Evolutionary conservation across 164 flowering plant species (phyloP), one percentile per base, ranked within the genome.

Genomic region (Sextonia rubra): DNA sequence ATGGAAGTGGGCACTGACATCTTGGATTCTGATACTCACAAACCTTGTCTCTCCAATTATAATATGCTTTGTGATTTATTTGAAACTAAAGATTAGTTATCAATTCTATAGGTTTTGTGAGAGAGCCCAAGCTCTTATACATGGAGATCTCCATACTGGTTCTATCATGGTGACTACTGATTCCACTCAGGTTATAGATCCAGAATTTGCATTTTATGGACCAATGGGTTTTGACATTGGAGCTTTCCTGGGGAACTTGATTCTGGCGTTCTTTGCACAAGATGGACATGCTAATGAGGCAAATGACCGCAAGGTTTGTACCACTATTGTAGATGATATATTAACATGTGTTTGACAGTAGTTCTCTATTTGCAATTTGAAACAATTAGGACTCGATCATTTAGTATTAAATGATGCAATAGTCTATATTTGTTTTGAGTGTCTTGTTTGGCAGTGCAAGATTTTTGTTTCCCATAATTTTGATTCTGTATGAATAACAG

Each of bases 141-240:
- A 95, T 74, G 98, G 99, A 52, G 99, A 93, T 84, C 97, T 93
- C 52, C 98, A 95, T 80, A 93, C 98, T 75, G 87, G 97, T 71
- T 95, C 99, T 55, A 80, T 95, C 74, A 95, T 95, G 99, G 99
- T 90, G 67, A 91, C 99, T 67, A 69, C 2, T 23, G 87, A 88
- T 70, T 95, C 99, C 67, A 95, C 99, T 66, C 98, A 93, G 73
- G 90, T 95, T 73, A 93, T 95, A 69, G 98, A 95, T 83, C 98
- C 99, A 24, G 99, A 95, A 77, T 95, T 95, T 81, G 80, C 91
- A 27, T 89, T 90, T 79, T 90, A 90, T 82, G 98, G 92, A 69
- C 99, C 99, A 75, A 92, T 95, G 97, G 99, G 99, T 32, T 95
- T 80, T 78, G 97, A 95, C 75, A 80, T 93, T 73, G 99, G 99